Percentiles rank a stretch among this genome's conserved stretches.
These are phyloP conservation scores for Logfia minima DNA, from an alignment of 129 eudicot species.

Conservation along the genomic window DNA sequence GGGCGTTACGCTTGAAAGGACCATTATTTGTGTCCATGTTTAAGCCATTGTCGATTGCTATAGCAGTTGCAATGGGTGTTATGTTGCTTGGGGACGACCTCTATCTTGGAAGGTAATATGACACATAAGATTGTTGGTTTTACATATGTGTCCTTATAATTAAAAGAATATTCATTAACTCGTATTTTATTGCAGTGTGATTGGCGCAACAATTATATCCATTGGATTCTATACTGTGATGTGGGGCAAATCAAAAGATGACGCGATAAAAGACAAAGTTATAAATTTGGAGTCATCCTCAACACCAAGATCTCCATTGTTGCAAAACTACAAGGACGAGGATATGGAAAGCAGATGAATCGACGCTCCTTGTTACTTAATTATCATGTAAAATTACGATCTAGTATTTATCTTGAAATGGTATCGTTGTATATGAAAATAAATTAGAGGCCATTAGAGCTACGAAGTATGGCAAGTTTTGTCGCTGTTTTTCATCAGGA, in stretches of 20 bases:
- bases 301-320: constrained; percentile 46
- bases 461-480: too few species aligned
- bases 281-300: constrained; percentile 37
- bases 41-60: constrained; percentile 75
- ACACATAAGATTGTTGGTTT: not conserved
- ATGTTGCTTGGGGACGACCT: constrained; percentile 73
- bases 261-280: constrained; percentile 20
- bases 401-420: constrained; percentile 21
- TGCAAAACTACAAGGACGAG: constrained; percentile 38
- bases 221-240: constrained; percentile 87
- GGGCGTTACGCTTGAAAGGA: constrained; percentile 71
- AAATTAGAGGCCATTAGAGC: constrained; percentile 4
- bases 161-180: not conserved
- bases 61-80: constrained; percentile 82
- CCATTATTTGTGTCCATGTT: constrained; percentile 83
- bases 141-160: not conserved
- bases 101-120: constrained; percentile 67
- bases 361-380: not conserved
- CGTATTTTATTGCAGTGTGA: constrained; percentile 43
- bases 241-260: constrained; percentile 91
- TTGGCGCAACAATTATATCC: constrained; percentile 76
- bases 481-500: too few species aligned
- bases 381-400: constrained; percentile 14
- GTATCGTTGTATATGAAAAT: constrained; percentile 21
- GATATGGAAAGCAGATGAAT: constrained; percentile 28